A percentile compares a stretch with the other conserved stretches of the same genome.
These are phyloP conservation scores for Petunia axillaris DNA, from an alignment of 257 asterid genomes.

Conservation along the genomic window DNA sequence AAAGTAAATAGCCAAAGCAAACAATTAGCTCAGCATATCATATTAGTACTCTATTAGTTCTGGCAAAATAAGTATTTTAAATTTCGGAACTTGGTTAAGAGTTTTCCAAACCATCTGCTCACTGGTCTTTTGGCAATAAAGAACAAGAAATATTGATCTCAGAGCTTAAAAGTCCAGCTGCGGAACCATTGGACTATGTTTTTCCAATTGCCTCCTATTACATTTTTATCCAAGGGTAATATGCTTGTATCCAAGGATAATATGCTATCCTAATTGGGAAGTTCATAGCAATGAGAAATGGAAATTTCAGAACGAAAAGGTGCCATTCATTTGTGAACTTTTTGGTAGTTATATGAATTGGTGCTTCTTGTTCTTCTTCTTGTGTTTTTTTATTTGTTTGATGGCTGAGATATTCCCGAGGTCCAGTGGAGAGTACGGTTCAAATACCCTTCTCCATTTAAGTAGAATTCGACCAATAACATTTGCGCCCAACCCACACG, in stretches of 20 bases:
- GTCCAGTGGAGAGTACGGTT: too few relatives aligned
- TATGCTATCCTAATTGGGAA: neutral
- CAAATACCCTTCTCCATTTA: too few relatives aligned
- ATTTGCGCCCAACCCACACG: too few relatives aligned
- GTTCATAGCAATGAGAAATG: neutral
- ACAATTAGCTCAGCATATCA: neutral
- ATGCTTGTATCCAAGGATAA: neutral
- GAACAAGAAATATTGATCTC: conserved; percentile 7
- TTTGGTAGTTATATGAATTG: neutral
- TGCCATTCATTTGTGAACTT: conserved; percentile 16
- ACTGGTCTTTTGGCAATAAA: neutral
- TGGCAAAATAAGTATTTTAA: neutral
- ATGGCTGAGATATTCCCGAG: too few relatives aligned
- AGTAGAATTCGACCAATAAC: too few relatives aligned
- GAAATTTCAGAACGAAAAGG: neutral
- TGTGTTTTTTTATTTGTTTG: too few relatives aligned
- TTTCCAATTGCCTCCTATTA: neutral
- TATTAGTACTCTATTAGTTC: neutral
- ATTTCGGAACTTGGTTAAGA: neutral
- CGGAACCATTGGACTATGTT: neutral
- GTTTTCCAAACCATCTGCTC: neutral
- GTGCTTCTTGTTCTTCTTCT: neutral
- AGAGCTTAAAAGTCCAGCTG: neutral
- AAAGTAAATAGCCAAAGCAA: conserved; percentile 20
- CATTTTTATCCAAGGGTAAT: neutral